Base-by-base conservation (phyloP, 352 stramenopile genomes). In the Thraustotheca clavata region DNA sequence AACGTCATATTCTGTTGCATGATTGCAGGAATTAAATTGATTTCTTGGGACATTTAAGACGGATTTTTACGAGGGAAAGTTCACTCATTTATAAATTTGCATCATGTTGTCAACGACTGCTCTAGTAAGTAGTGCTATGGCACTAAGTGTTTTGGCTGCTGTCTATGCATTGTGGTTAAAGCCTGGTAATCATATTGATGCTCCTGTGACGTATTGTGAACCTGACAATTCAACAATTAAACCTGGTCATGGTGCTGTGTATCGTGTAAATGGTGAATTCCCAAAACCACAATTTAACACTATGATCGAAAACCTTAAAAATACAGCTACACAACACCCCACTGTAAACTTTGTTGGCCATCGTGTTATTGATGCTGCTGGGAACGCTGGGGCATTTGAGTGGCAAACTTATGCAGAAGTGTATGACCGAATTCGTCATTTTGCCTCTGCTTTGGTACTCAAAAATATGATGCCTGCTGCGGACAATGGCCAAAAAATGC, bases 361-460 rank as follows among this genome's bases (percentile, higher is more conserved):
- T 22, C 57, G 57, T 33, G 34, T 32, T 6, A 22, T 54, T 3
- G 57, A 65, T 3, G 69, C 82, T 1, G 59, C 70, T 6, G 71
- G 62, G 0, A 60, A 71, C 12, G 69, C 67, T 0, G 63, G 72
- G 26, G 59, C 68, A 4, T 90, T 75, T 32, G 70, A 73, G 54
- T 90, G 77, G 77, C 43, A 78, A 33, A 80, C 79, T n/a, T 90
- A 90, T 61, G 54, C 65, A 3, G 67, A 87, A 55, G 69, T 86
- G 0, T 67, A 62, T 5, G 62, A 54, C 11, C 76, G 80, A 4
- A 57, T 83, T 1, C 33, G 66, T 20, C 73, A 79, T 31, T 29
- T 74, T 12, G 75, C 72, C 4, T 69, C 72, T 24, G 80, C 75
- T 20, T 68, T 89, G 46, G 72, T 83, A 60, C 69, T 76, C 20